Evolutionary conservation across 495 filamentous ascomycete species (phyloP), one percentile per base, ranked within the genome.

Genomic region (Lichenothelia convexa): DNA sequence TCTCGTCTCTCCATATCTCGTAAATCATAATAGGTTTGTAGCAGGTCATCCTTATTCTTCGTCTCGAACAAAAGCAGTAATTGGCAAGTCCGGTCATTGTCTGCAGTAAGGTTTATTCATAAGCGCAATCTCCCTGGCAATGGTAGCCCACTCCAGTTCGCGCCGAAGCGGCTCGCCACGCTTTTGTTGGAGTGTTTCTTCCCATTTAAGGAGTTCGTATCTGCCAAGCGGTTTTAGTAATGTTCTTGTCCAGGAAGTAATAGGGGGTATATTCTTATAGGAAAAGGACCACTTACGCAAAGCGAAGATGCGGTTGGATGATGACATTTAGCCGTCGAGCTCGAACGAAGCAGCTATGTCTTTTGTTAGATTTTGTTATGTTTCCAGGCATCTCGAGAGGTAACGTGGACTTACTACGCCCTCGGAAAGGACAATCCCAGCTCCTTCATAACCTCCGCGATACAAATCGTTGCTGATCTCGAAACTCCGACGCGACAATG

Each of bases 401-500:
- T 9, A 9, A 13, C 9, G 30, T 37, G 8, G 31, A 67, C 71
- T 49, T 56, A 75, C 70, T 97, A 97, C 32, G 89, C 89, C 31
- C 81, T 67, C 12, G 89, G 83, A 50, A 94, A 93, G 3, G 83
- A 89, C 32, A 94, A 60, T 19, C 70, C 62, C 20, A 78, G 51
- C 5, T 73, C 62, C 9, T 75, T 69, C 89, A 97, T 97, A 16
- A 95, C 87, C 57, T 94, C 86, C 21, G 89, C 89, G 48, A 97
- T 95, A 59, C 89, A 95, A 51, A 97, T 93, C 5, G 89, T 97
- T 16, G 89, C 89, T 33, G 80, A 87, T 40, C 89, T 68, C 15
- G 85, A 93, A 40, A 97, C 89, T 32, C 89, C 89, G 30, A 97
- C 89, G 9, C 91, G 76, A 54, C 89, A 97, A 55, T 97, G 89